These are phyloP conservation scores for Leccinum uliginosum DNA, from an alignment of 768 basidiomycete genomes.

Conservation along the genomic window DNA sequence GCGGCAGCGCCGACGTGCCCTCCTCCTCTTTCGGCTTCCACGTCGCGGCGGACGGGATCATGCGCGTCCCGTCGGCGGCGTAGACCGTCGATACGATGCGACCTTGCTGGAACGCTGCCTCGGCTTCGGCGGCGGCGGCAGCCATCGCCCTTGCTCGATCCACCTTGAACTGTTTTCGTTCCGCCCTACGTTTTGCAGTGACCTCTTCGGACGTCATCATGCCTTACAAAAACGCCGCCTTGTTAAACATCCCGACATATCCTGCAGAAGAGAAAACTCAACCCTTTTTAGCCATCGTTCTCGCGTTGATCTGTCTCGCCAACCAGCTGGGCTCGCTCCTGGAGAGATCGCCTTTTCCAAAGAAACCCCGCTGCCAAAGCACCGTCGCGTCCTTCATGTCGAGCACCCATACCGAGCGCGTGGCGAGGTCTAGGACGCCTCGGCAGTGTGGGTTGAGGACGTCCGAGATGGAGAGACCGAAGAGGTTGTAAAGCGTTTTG, in stretches of 20 bases:
- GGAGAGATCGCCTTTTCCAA: conserved; percentile 94
- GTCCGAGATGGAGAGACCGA: conserved; percentile 56
- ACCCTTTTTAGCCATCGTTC: conserved; percentile 55
- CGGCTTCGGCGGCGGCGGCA: conserved; percentile 73
- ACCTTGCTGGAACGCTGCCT: conserved; percentile 70
- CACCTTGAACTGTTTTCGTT: conserved; percentile 89
- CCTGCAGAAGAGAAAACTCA: conserved; percentile 15
- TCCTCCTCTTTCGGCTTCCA: conserved; percentile 53
- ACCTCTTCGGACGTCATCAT: conserved; percentile 83
- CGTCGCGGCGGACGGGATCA: conserved; percentile 75
- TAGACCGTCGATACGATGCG: conserved; percentile 57
- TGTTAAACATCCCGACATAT: not conserved
- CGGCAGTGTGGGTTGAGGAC: conserved; percentile 70
- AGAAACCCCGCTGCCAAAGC: conserved; percentile 90
- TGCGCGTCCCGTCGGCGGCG: conserved; percentile 40
- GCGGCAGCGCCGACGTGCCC: conserved; percentile 5
- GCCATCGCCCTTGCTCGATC: conserved; percentile 89
- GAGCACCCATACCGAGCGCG: conserved; percentile 86
- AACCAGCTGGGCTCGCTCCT: conserved; percentile 95
- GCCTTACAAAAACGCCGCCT: not conserved
- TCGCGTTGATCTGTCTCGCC: conserved; percentile 66
- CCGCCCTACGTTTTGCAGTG: conserved; percentile 79
- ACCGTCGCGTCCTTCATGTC: conserved; percentile 57
- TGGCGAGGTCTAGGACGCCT: conserved; percentile 71
- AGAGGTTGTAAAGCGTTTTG: conserved; percentile 42